phyloP scores from a whole-genome alignment of 495 filamentous ascomycete species.

The Apodospora peruviana region DNA sequence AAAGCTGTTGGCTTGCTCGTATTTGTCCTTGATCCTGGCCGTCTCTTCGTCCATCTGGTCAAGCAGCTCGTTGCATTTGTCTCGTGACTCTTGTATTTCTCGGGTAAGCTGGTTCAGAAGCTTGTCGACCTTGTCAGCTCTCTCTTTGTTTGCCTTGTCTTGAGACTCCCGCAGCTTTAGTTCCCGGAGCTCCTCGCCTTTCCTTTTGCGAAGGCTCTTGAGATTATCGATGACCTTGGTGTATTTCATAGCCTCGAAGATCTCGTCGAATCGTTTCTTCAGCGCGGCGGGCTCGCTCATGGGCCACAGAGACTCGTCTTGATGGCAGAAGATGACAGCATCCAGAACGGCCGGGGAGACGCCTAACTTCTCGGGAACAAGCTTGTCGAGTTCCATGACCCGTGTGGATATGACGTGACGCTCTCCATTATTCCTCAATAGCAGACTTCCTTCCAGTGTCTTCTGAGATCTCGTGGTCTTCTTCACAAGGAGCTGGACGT shows the following conservation, averaged over 20 bases:
- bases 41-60: constrained; percentile 39
- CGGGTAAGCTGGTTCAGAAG: constrained; percentile 56
- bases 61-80: constrained; percentile 50
- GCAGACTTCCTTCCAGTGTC: constrained; percentile 71
- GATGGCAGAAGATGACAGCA: constrained; percentile 95
- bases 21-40: constrained; percentile 36
- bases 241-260: constrained; percentile 95
- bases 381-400: constrained; percentile 70
- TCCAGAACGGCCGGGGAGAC: constrained; percentile 88
- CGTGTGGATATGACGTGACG: constrained; percentile 68
- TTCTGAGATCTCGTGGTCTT: constrained; percentile 67
- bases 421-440: constrained; percentile 77
- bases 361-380: constrained; percentile 82
- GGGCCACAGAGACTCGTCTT: constrained; percentile 96
- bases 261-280: constrained; percentile 94
- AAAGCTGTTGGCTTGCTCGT: constrained; percentile 39
- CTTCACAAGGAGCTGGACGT: constrained; percentile 79
- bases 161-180: constrained; percentile 67
- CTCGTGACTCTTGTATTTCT: constrained; percentile 66
- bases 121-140: constrained; percentile 65
- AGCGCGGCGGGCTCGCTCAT: constrained; percentile 82
- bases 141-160: constrained; percentile 80
- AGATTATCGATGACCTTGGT: constrained; percentile 96
- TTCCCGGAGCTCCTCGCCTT: constrained; percentile 66
- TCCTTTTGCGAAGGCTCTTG: constrained; percentile 74